A percentile compares a stretch with the other conserved stretches of the same genome.
phyloP scores from a whole-genome alignment of 2,329 filamentous ascomycete species.

The Fusarium longipes region DNA sequence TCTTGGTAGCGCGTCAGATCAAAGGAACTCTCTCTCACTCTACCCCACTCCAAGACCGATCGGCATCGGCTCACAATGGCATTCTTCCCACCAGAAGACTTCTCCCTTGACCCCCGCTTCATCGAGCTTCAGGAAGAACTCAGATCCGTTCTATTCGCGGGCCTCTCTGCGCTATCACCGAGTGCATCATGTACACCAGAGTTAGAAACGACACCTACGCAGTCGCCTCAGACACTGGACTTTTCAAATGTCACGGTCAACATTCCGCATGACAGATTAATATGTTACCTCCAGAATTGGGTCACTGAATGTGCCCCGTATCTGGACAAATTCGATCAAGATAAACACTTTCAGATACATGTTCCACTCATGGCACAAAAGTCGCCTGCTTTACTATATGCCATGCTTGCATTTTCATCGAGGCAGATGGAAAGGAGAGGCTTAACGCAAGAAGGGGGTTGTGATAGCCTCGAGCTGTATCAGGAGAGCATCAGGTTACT shows the following conservation, averaged over 20 bases:
- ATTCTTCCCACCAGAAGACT: constrained; percentile 47
- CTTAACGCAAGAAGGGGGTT: constrained; percentile 57
- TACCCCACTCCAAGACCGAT: constrained; percentile 2
- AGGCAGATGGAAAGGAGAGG: constrained; percentile 63
- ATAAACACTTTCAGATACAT: constrained; percentile 63
- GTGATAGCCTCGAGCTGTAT: constrained; percentile 64
- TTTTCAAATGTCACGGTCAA: constrained; percentile 46
- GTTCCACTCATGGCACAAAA: constrained; percentile 61
- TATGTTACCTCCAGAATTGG: constrained; percentile 59
- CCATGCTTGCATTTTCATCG: constrained; percentile 64
- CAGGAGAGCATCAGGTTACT: constrained; percentile 62
- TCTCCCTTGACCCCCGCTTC: constrained; percentile 54
- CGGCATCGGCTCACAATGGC: constrained; percentile 11
- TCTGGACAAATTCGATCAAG: constrained; percentile 66
- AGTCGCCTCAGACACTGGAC: constrained; percentile 40
- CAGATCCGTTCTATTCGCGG: constrained; percentile 55
- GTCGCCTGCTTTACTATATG: constrained; percentile 59
- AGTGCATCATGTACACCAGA: constrained; percentile 48
- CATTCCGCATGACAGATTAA: constrained; percentile 44
- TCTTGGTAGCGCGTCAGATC: not conserved
- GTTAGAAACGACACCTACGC: constrained; percentile 12
- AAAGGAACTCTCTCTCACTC: not conserved
- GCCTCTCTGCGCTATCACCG: constrained; percentile 43
- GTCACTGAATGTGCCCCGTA: constrained; percentile 61
- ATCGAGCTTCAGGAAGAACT: constrained; percentile 59